Conservation (phyloP, 139 green algal genomes). For the Micractinium conductrix region DNA sequence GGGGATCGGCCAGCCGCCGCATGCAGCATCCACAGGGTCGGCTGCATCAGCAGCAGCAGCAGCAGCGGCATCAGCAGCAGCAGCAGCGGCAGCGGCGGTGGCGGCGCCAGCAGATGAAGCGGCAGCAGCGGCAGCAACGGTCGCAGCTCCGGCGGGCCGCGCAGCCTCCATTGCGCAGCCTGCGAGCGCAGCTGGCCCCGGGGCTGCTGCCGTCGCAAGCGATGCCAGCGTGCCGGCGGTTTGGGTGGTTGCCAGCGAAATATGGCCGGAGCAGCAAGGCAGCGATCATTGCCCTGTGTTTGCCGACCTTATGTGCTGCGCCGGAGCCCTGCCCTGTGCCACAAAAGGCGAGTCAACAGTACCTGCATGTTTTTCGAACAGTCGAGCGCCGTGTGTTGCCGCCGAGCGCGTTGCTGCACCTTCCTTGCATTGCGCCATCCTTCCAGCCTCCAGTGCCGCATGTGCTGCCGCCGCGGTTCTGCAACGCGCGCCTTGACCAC, state of each 20-base stretch:
- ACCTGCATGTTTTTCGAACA: too few relatives aligned
- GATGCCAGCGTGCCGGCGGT: neutral
- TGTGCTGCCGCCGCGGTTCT: too few relatives aligned
- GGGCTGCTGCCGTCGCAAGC: neutral
- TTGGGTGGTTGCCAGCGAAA: constrained; percentile 49
- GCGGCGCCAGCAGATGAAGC: too few relatives aligned
- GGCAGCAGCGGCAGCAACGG: neutral
- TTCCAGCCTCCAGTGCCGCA: too few relatives aligned
- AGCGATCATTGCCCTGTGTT: constrained; percentile 81
- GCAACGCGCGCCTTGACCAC: neutral
- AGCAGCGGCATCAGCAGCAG: neutral
- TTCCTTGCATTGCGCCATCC: too few relatives aligned
- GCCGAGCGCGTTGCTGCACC: too few relatives aligned
- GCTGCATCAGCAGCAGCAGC: constrained; percentile 2
- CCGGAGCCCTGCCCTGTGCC: constrained; percentile 22
- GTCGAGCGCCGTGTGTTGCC: too few relatives aligned
- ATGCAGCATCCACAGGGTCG: too few relatives aligned
- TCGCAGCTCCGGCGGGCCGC: neutral
- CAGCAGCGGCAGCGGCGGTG: too few relatives aligned
- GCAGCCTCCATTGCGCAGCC: neutral
- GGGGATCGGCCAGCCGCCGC: neutral
- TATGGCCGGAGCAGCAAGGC: constrained; percentile 61
- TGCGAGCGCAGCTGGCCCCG: neutral
- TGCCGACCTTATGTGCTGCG: constrained; percentile 39
- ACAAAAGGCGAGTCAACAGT: neutral